A percentile compares a stretch with the other conserved stretches of the same genome.
phyloP scores from a whole-genome alignment of 1,284 basidiomycete genomes.

The Ustilago loliicola region DNA sequence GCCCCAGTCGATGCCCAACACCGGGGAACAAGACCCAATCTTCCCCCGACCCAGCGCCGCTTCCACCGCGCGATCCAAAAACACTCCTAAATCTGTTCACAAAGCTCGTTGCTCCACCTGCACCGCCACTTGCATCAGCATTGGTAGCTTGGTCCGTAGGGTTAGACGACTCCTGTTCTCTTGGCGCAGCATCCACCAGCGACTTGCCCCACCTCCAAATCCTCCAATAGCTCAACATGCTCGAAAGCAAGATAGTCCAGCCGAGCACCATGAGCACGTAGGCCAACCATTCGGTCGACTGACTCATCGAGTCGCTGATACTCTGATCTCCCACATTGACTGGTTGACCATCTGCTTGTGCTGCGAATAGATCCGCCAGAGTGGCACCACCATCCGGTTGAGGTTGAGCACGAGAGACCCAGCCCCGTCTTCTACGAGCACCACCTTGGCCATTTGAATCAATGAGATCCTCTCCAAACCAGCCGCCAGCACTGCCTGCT shows the following conservation, averaged over 20 bases:
- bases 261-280: constrained; percentile 91
- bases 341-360: constrained; percentile 66
- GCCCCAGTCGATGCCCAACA: constrained; percentile 34
- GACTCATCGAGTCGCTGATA: constrained; percentile 70
- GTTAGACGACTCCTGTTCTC: constrained; percentile 42
- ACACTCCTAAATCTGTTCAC: constrained; percentile 40
- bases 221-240: constrained; percentile 80
- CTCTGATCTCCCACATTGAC: constrained; percentile 71
- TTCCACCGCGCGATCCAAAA: constrained; percentile 20
- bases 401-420: constrained; percentile 22
- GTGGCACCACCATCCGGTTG: constrained; percentile 45
- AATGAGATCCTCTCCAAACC: constrained; percentile 45
- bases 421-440: constrained; percentile 15
- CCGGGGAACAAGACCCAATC: constrained; percentile 66
- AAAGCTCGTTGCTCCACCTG: constrained; percentile 37
- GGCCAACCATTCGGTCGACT: constrained; percentile 82
- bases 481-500: constrained; percentile 64
- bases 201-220: constrained; percentile 61
- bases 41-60: constrained; percentile 38
- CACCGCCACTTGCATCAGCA: neutral
- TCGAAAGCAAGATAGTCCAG: constrained; percentile 83
- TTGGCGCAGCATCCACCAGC: constrained; percentile 57
- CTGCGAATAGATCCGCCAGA: constrained; percentile 64
- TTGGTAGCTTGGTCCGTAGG: constrained; percentile 5
- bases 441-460: constrained; percentile 3